Conservation (phyloP, 139 green algal species). For the Haematococcus sp. region DNA sequence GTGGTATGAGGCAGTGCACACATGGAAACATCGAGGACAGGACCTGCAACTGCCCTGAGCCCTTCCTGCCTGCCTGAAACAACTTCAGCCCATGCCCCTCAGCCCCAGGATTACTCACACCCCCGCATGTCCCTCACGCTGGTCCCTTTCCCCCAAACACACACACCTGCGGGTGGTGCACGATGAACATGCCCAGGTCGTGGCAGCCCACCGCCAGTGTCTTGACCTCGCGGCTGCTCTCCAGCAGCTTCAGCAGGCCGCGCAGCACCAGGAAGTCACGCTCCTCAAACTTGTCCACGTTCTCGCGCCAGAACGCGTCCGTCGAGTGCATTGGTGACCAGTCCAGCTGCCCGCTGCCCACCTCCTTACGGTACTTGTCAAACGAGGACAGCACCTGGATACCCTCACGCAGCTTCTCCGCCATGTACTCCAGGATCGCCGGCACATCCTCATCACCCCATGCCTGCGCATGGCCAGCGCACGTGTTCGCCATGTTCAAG, state of each 20-base stretch:
- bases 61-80: too few relatives aligned
- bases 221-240: constrained; percentile 64
- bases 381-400: constrained; percentile 80
- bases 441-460: constrained; percentile 90
- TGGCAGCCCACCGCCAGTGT: constrained; percentile 89
- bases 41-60: too few relatives aligned
- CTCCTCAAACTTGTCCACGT: constrained; percentile 86
- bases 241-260: constrained; percentile 87
- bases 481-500: too few relatives aligned
- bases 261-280: constrained; percentile 90
- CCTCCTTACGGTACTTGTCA: constrained; percentile 80
- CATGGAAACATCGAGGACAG: background rate
- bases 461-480: constrained; percentile 63
- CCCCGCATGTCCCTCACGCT: too few relatives aligned
- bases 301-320: constrained; percentile 72
- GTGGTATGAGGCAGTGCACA: background rate
- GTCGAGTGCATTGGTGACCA: constrained; percentile 86
- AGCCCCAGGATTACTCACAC: too few relatives aligned
- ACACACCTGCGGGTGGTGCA: constrained; percentile 72
- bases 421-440: constrained; percentile 73
- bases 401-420: constrained; percentile 68
- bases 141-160: constrained; percentile 26
- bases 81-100: too few relatives aligned
- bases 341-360: constrained; percentile 77
- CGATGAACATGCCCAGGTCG: constrained; percentile 90